Conservation (phyloP, 768 basidiomycete genomes). For the Boletus rufocinnamomeus region DNA sequence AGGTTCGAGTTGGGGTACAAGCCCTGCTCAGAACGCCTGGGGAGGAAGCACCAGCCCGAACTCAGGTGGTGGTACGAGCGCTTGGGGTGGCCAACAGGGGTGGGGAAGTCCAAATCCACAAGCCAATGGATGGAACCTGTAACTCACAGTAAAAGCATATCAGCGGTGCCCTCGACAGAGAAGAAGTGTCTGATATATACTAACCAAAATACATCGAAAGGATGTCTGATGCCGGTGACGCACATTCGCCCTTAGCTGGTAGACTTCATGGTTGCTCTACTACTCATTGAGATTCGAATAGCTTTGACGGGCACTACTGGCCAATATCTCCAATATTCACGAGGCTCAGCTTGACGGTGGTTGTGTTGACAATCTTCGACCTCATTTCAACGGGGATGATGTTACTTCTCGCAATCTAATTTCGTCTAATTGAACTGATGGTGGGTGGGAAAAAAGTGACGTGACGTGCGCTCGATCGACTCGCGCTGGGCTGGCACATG, state of each 20-base stretch:
- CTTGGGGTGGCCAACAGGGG: slow-evolving; percentile 41
- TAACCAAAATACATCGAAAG: not conserved
- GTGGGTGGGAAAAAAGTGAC: too few species aligned
- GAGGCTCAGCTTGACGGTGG: too few species aligned
- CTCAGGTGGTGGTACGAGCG: slow-evolving; percentile 18
- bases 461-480: too few species aligned
- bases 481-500: too few species aligned
- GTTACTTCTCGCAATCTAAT: too few species aligned
- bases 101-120: slow-evolving; percentile 53
- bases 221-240: not conserved
- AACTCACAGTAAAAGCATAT: not conserved
- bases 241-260: too few species aligned
- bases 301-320: too few species aligned
- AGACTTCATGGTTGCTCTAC: too few species aligned
- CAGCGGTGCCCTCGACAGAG: not conserved
- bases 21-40: slow-evolving; percentile 40
- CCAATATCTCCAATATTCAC: too few species aligned
- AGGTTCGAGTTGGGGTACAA: slow-evolving; percentile 34
- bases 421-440: too few species aligned
- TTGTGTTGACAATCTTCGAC: too few species aligned
- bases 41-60: slow-evolving; percentile 39
- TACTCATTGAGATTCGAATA: not conserved
- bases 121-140: slow-evolving; percentile 56
- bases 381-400: not conserved
- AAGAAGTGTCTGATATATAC: not conserved